Base-by-base conservation (phyloP, 148 eudicot species). In the Suaeda aralocaspica region DNA sequence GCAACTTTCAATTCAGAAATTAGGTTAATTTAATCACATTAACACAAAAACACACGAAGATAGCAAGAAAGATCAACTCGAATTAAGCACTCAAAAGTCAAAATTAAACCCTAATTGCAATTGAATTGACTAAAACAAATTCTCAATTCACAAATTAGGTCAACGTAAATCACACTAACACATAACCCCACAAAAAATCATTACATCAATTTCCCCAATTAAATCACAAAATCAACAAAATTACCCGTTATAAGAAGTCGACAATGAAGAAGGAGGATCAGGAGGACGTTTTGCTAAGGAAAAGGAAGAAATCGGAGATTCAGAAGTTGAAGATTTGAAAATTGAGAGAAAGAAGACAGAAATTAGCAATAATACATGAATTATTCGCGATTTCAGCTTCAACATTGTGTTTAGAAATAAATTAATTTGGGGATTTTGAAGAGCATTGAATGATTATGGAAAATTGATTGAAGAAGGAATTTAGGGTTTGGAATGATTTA, bases 281-380 rank as follows among this genome's bases (percentile, higher is more conserved):
- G 44, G n/a, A n/a, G 29, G 34, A 45, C 61, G 63, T 9, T 71
- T 66, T 28, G 51, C 76, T 59, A 72, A 67, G 21, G 78, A 72
- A 7, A 49, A 46, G 31, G 80, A 41, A 59, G 39, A 50, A 28
- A 41, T 18, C 24, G 59, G 42, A 22, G 66, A 22, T 19, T 75
- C 65, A 18, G 82, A 74, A 30, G 51, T 7, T 3, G 79, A 59
- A 9, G 74, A 42, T 67, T 72, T 75, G 62, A 75, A 55, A 45
- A 79, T 16, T 41, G 70, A 53, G 64, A 79, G 33, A 28, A 79
- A 75, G 53, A 72, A 71, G 16, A 75, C 75, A 16, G 73, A 52
- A 45, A 79, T 59, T 1, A 79, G 24, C 76, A 76, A 79, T 33
- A 72, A 5, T 1, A 52, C 21, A 36, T 67, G 49, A 46, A 71